Base-by-base conservation (phyloP, 768 basidiomycete genomes). In the Cyclocybe cylindracea region DNA sequence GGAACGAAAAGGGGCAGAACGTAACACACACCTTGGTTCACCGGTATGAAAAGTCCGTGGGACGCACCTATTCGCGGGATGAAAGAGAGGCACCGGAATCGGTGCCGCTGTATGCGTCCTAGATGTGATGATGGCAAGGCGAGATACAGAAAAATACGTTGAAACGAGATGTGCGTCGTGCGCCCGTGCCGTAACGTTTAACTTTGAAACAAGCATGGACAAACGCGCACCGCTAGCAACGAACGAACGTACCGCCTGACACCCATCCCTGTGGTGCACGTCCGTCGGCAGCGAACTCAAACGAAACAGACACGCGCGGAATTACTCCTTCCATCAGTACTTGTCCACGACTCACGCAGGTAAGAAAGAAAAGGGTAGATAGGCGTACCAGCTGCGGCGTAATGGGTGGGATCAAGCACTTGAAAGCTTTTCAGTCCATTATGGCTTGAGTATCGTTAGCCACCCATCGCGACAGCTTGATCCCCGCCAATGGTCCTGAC, bases 251-350 rank as follows among this genome's bases (percentile, higher is more conserved):
- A 85, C 86, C 85, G 88, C 57, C 75, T 70, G 18, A n/a, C n/a
- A 90, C 89, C 89, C 89, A 91, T 10, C 90, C 90, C 39, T 83
- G 58, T 87, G 88, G 59, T 73, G 67, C 4, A 78, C 79, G 48
- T 81, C 79, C 66, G 80, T 82, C 14, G 90, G 89, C 55, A 85
- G 76, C 31, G 86, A n/a, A 85, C 66, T 87, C 83, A 67, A 86
- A 83, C 7, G 84, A 75, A 57, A 91, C 37, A 90, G 70, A 66
- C 87, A 89, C 14, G 83, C 73, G 19, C 90, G 85, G n/a, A 83
- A 77, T 64, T 85, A 90, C 62, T 93, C n/a, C 90, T 63, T 86
- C 85, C 46, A 78, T 73, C 51, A 91, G 57, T 86, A 87, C 49
- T 78, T 75, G 58, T 83, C 80, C 14, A 91, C 86, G 5, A 75